Conservation (phyloP, 345 rosid genomes). For the Ceriops tagal region DNA sequence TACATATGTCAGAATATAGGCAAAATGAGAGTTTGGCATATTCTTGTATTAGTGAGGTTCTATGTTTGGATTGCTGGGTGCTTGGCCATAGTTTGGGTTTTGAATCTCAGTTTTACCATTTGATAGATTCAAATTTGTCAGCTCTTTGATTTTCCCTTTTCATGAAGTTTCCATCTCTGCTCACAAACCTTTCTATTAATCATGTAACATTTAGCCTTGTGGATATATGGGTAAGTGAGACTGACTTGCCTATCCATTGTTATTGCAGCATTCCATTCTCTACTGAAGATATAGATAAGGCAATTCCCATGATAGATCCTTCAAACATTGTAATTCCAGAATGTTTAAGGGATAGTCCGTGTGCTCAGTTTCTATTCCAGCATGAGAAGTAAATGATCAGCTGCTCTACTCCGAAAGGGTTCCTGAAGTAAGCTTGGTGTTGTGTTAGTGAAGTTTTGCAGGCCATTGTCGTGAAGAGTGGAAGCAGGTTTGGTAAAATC, state of each 20-base stretch:
- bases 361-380: conserved; percentile 59
- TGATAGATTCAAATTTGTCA: too few relatives aligned
- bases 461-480: neutral
- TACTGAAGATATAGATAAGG: conserved; percentile 88
- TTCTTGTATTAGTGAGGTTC: too few relatives aligned
- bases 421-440: neutral
- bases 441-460: neutral
- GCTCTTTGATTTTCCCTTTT: too few relatives aligned
- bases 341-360: conserved; percentile 53
- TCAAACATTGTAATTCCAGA: conserved; percentile 54
- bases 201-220: neutral
- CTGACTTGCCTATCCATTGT: neutral
- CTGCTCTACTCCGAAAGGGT: neutral
- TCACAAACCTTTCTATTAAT: too few relatives aligned
- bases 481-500: neutral
- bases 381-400: conserved; percentile 12
- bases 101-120: too few relatives aligned
- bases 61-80: too few relatives aligned
- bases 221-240: neutral
- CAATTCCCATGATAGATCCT: conserved; percentile 80
- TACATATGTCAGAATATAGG: too few relatives aligned
- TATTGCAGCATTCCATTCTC: conserved; percentile 89
- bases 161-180: too few relatives aligned
- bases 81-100: too few relatives aligned
- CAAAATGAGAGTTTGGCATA: too few relatives aligned